Conservation (phyloP, 2,329 filamentous ascomycete genomes). For the Pseudocercospora cruenta region DNA sequence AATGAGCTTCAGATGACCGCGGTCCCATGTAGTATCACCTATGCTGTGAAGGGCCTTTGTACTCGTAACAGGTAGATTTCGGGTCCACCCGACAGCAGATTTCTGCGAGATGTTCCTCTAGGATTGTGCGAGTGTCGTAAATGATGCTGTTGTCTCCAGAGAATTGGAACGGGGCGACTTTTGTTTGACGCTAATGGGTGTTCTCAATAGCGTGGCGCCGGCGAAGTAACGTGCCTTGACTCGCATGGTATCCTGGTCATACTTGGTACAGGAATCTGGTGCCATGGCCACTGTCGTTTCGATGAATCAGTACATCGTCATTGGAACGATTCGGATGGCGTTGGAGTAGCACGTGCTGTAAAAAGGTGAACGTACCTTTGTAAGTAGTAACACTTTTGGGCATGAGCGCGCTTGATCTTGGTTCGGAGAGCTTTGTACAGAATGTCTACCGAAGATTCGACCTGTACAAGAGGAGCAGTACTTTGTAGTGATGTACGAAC, state of each 20-base stretch:
- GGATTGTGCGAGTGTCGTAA: too few relatives aligned
- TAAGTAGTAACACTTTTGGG: not conserved
- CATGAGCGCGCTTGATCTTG: not conserved
- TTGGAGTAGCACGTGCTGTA: not conserved
- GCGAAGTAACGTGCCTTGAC: not conserved
- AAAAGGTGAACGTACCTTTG: not conserved
- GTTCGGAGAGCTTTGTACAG: not conserved
- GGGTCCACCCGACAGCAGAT: too few relatives aligned
- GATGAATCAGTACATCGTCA: not conserved
- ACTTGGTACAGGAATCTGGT: not conserved
- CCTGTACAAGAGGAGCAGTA: not conserved
- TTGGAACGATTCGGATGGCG: not conserved
- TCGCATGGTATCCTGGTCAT: not conserved
- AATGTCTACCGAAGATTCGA: not conserved
- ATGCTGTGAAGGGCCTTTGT: too few relatives aligned
- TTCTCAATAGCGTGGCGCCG: not conserved
- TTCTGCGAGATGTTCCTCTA: too few relatives aligned
- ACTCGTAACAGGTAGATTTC: too few relatives aligned
- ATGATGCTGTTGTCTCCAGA: not conserved
- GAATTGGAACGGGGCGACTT: not conserved
- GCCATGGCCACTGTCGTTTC: not conserved
- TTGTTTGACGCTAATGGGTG: not conserved
- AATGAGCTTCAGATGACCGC: too few relatives aligned
- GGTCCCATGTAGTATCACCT: too few relatives aligned
- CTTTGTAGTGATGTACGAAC: not conserved